Evolutionary conservation across 176 grass and related monocot species (phyloP), one percentile per base, ranked within the genome.

Genomic region (Juncus inflexus): DNA sequence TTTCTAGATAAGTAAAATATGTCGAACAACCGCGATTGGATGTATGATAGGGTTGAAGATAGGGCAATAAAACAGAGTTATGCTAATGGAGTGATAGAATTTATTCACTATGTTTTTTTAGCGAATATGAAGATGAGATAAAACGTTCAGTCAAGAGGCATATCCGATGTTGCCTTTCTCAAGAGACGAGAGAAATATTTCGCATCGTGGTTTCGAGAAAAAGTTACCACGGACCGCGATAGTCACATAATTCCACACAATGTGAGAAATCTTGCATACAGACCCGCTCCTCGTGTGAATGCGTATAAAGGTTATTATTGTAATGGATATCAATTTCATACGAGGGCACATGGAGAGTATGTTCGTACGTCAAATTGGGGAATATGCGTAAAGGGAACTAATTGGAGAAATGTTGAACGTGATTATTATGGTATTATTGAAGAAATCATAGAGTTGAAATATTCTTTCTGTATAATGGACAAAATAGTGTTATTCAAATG

Each of bases 401-500:
- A 10, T 2, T 5, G 62, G 38, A 37, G 6, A 40, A 37, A 1
- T 7, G 41, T 41, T 42, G 4, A 40, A 12, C 28, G 41, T 43
- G 61, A 64, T 15, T 64, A 64, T 43, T 63, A 64, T 43, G 61
- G 61, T 4, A 15, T 64, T 43, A 12, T 64, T 15, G 37, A 64
- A n/a, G 61, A n/a, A n/a, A 41, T 64, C 1, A 11, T 64, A 1
- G 61, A 64, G 37, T 64, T 64, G n/a, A 3, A 64, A 4, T 64
- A 64, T n/a, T 10, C 6, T 5, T 47, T 47, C 6, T 1, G 61
- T 3, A 12, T 13, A n/a, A 4, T 3, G 3, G 13, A 64, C 11
- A 40, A 11, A 41, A 15, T 64, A 4, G 61, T 64, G 3, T 13
- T 42, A 41, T 64, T 64, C 12, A 42, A 64, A 5, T 64, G 61